phyloP scores from a whole-genome alignment of 1,284 basidiomycete species.

The Microbotryum violaceum region DNA sequence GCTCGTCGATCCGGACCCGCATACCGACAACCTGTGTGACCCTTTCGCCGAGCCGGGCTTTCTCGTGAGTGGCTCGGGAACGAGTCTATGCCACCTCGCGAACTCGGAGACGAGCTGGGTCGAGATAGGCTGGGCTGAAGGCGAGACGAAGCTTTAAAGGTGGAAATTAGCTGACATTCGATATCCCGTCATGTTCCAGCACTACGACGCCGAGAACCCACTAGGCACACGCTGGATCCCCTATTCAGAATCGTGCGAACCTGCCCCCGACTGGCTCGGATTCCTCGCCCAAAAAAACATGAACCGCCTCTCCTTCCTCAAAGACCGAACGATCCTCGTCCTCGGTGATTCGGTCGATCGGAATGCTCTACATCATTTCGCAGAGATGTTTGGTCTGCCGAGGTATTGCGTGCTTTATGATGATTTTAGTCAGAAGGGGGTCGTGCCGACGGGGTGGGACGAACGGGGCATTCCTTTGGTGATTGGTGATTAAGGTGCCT shows the following conservation, averaged over 20 bases:
- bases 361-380: constrained; percentile 33
- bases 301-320: constrained; percentile 26
- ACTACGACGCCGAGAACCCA: constrained; percentile 19
- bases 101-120: too few relatives aligned
- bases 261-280: constrained; percentile 33
- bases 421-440: constrained; percentile 24
- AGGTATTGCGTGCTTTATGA: constrained; percentile 28
- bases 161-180: too few relatives aligned
- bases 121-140: too few relatives aligned
- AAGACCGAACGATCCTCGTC: constrained; percentile 34
- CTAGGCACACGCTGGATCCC: constrained; percentile 31
- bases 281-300: constrained; percentile 15
- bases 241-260: constrained; percentile 26
- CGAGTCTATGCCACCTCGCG: too few relatives aligned
- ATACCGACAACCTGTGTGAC: constrained; percentile 19
- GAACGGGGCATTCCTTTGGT: constrained; percentile 30
- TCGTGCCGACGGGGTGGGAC: constrained; percentile 28
- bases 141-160: too few relatives aligned
- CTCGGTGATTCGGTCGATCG: constrained; percentile 37
- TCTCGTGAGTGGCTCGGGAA: constrained; percentile 14
- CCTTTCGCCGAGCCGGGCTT: constrained; percentile 32
- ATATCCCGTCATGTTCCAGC: neutral
- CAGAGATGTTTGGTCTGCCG: constrained; percentile 27
- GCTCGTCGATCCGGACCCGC: too few relatives aligned
- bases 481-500: constrained; percentile 28